Base-by-base conservation (phyloP, 129 eudicot species). In the Saposhnikovia divaricata region DNA sequence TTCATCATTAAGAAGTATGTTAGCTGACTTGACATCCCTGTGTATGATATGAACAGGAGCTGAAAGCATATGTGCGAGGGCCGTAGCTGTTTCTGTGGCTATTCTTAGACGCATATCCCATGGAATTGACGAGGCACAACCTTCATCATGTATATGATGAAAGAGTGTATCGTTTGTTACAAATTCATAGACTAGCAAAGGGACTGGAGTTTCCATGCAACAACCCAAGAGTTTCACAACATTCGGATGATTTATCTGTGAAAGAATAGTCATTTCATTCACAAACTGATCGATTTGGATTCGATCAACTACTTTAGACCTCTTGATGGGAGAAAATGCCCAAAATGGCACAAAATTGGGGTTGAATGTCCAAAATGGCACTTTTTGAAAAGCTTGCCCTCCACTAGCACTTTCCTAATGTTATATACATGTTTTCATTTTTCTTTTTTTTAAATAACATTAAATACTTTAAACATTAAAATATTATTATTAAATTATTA, bases 191-290 rank as follows among this genome's bases (percentile, higher is more conserved):
- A 66, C 42, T 31, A 66, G 37, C 15, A 31, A 66, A 15, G 72
- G 72, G 0, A 66, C 72, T 66, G 72, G 72, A 66, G 72, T 66
- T 66, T 66, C 72, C 42, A 66, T 31, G 42, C 72, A 66, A 66
- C 72, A 66, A 14, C 72, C 72, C 4, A 66, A 14, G 16, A 66
- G 72, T 18, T 16, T 16, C 75, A 8, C 55, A 14, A 50, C 55
- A 50, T 50, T 50, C 3, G 55, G 55, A 50, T 50, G 55, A 50
- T 50, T 15, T 15, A 50, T 50, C 3, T 50, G 55, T 15, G 55
- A 50, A 18, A 51, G 59, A n/a, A n/a, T 5, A 51, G 19, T 51
- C 1, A 51, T 2, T 51, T 51, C 59, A 51, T 51, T 51, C 15
- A 50, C 55, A 50, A 50, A 50, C 21, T 14, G 21, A 50, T 50